Evolutionary conservation across 2,329 filamentous ascomycete species (phyloP), one percentile per base, ranked within the genome.

Genomic region (Passalora sequoiae): DNA sequence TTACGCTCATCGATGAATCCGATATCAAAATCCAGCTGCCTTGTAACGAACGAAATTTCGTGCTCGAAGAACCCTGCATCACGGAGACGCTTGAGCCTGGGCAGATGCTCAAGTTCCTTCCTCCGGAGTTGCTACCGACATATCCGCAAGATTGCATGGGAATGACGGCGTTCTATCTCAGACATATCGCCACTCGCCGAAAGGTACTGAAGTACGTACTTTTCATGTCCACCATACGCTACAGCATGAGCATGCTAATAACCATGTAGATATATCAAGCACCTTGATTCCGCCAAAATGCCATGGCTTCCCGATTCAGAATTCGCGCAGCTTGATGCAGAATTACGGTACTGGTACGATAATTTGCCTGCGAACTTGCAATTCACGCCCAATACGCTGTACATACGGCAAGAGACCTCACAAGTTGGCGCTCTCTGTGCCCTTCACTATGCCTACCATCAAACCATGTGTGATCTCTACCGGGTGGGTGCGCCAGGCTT

Each of bases 21-120:
- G 54, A 56, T 27, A 56, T 56, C 44, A 56, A 56, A 43, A 47
- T 56, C 16, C 54, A 56, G 35, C 40, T 56, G 10, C 54, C 54
- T 6, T 56, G 54, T 22, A 55, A 53, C 28, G 54, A 56, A 40
- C 22, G 54, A 9, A 56, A 53, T 22, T 56, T 56, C 27, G 47
- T 53, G 24, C 44, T 56, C 5, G 51, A 55, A 21, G 51, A 51
- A 29, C 51, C 54, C 3, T 56, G 54, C 38, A 56, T 56, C 27
- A 55, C 52, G 2, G 54, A 56, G 33, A 51, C 49, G 6, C 36
- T 56, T 4, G 54, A 55, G 22, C 47, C 47, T 37, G 50, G 51
- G 8, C 47, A 53, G 13, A 53, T 50, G 47, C 43, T 52, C 10
- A 50, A 52, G 25, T 52, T 52, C 17, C 38, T 56, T 5, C 53